Evolutionary conservation across 78 protist species (phyloP).

Genomic region (Diacronema lutheri): DNA sequence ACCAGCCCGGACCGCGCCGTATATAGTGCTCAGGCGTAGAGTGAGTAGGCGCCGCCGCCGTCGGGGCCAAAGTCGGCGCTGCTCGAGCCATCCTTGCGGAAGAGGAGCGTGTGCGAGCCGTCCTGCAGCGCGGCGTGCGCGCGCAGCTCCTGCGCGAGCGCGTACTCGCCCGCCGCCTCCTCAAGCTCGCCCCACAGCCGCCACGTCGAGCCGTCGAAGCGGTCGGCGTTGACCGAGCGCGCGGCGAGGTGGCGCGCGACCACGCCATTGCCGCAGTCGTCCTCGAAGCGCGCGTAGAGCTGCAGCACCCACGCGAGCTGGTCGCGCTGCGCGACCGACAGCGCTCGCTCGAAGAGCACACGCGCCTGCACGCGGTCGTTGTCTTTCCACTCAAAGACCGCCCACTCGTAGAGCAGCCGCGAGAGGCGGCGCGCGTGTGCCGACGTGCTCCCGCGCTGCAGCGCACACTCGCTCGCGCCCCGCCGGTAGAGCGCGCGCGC

Average conservation of each 20-base stretch:
- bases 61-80: too few relatives aligned
- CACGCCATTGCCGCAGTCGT: not conserved
- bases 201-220: not conserved
- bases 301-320: not conserved
- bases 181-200: not conserved
- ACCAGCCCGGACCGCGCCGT: too few relatives aligned
- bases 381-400: not conserved
- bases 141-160: too few relatives aligned
- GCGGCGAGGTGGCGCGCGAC: conserved; percentile 3
- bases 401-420: not conserved
- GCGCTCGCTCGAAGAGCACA: not conserved
- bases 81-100: too few relatives aligned
- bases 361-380: not conserved
- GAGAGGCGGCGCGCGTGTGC: too few relatives aligned
- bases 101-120: too few relatives aligned
- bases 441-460: not conserved
- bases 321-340: not conserved
- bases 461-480: too few relatives aligned
- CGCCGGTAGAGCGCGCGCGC: too few relatives aligned
- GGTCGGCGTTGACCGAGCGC: conserved; percentile 1
- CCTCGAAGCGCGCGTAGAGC: conserved; percentile 7
- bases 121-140: too few relatives aligned
- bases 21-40: too few relatives aligned
- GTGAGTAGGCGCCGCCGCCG: too few relatives aligned
- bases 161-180: not conserved